Base-by-base conservation (phyloP, 2,329 filamentous ascomycete genomes). In the Penicillium sp. region DNA sequence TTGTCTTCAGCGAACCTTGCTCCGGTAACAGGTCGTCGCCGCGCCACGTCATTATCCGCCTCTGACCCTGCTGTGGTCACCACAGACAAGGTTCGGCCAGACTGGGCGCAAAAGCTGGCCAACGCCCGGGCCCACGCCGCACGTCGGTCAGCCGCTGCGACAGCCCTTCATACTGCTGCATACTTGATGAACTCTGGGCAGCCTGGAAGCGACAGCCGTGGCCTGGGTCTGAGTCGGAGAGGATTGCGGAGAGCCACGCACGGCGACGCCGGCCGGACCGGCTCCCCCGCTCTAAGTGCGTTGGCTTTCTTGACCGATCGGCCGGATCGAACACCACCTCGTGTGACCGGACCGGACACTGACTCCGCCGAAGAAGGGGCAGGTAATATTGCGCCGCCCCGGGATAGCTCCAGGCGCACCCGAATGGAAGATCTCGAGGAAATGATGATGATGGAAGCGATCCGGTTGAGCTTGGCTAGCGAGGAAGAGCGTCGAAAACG, bases 381-480 rank as follows among this genome's bases (percentile, higher is more conserved):
- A 7, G 58, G 58, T 1, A 66, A 63, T 54, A 46, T 69, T 20
- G 64, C 69, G 28, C 67, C 72, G 4, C 63, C 71, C 13, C 69
- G 71, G n/a, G 66, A 77, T 6, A 78, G 75, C 56, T 79, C 78
- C 28, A 72, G 83, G 49, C 73, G 81, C 51, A 79, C 69, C 46
- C 78, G 88, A 24, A 81, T 94, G 63, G 88, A 94, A 18, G 90
- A 97, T 57, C 77, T 97, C 0, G 93, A 98, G 65, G 91, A 95
- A 40, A 87, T 98, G 75, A 98, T 98, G 93, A 89, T 97, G 76
- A 89, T 93, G 77, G 93, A 98, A 67, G 93, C 93, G 0, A 94
- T 98, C 39, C 79, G 93, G 31, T 69, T 95, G 24, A 95, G 89
- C 39, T 74, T 98, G n/a, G 89, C 86, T 0, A 85, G 88, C 1